Conservation (phyloP, 352 stramenopile species). For the Phytophthora pisi region DNA sequence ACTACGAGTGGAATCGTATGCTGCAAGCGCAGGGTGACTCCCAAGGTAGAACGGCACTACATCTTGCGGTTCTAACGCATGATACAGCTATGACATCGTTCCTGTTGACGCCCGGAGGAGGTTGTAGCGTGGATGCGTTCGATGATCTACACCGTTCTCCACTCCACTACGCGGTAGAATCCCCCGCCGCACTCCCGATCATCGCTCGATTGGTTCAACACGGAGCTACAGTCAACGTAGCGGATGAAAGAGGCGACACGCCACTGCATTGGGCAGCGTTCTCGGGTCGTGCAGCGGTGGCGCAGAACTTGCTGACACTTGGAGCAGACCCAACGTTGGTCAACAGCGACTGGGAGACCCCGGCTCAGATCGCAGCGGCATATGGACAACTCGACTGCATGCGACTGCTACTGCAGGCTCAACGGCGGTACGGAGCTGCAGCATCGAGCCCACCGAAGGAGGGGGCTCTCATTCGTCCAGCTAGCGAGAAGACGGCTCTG, state of each 20-base stretch:
- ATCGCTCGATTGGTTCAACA: conserved; percentile 29
- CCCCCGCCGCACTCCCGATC: conserved; percentile 26
- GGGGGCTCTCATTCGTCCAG: conserved; percentile 6
- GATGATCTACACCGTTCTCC: conserved; percentile 45
- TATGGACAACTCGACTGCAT: conserved; percentile 57
- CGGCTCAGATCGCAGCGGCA: conserved; percentile 51
- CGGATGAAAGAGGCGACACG: conserved; percentile 71
- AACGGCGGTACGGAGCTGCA: conserved; percentile 17
- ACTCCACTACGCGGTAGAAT: conserved; percentile 52
- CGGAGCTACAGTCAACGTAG: conserved; percentile 50
- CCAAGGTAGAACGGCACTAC: conserved; percentile 43
- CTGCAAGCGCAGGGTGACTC: conserved; percentile 36
- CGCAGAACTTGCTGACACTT: conserved; percentile 44
- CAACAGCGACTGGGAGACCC: conserved; percentile 69
- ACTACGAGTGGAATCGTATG: conserved; percentile 23
- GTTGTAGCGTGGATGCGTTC: conserved; percentile 21
- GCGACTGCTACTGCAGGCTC: conserved; percentile 43
- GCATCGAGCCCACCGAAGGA: conserved; percentile 7
- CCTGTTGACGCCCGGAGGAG: conserved; percentile 32
- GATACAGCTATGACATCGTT: conserved; percentile 42
- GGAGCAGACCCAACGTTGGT: conserved; percentile 51
- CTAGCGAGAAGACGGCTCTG: conserved; percentile 29
- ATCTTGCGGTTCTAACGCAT: conserved; percentile 43
- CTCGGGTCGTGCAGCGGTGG: conserved; percentile 45
- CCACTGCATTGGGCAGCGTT: conserved; percentile 72